Percentiles rank a stretch among this genome's conserved stretches.
Conservation (phyloP, 148 eudicot genomes). For the Cornus florida region DNA sequence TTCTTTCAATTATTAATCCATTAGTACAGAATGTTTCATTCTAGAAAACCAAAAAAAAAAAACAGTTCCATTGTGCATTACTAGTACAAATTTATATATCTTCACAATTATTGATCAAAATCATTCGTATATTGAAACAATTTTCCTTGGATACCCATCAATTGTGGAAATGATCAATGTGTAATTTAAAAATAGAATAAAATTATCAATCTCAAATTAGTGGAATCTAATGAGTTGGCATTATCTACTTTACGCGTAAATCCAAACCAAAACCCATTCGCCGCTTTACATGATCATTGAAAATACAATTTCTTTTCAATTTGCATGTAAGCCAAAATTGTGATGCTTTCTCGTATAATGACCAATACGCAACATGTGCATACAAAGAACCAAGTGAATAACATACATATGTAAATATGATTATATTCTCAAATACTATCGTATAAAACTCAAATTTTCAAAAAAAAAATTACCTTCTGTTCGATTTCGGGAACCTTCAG, state of each 20-base stretch:
- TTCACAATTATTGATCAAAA: too few species aligned
- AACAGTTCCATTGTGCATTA: too few species aligned
- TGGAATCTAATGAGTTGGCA: background rate
- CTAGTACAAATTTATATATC: background rate
- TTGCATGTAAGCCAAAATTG: background rate
- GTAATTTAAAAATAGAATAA: background rate
- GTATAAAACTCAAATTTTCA: background rate
- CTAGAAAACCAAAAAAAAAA: background rate
- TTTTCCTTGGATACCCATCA: too few species aligned
- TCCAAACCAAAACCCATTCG: background rate
- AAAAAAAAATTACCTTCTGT: constrained; percentile 60
- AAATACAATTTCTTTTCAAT: background rate
- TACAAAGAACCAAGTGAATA: background rate
- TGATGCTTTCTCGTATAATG: background rate
- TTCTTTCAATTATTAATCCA: background rate
- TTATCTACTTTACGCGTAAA: background rate
- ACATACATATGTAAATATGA: background rate
- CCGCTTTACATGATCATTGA: background rate
- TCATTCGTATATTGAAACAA: too few species aligned
- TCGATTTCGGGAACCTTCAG: constrained; percentile 99
- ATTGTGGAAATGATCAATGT: background rate
- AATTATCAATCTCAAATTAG: background rate
- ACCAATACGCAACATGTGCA: background rate
- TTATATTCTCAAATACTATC: background rate
- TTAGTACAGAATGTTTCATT: too few species aligned